These are phyloP conservation scores for Wickerhamiella galacta DNA, from an alignment of 805 yeast species.

Conservation along the genomic window DNA sequence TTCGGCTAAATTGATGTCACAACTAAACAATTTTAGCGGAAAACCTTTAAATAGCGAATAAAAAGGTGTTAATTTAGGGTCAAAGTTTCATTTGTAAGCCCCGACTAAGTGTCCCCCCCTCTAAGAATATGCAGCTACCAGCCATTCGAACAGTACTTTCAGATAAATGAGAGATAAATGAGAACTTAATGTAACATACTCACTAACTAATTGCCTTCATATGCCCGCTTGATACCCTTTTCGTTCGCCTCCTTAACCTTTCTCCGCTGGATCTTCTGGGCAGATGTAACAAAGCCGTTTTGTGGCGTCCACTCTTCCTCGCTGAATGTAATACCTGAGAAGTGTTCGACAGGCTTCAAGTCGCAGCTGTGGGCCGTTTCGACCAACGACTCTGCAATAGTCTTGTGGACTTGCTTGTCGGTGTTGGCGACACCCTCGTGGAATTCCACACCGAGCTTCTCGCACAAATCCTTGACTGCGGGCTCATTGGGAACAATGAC, in stretches of 20 bases:
- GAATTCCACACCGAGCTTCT: conserved; percentile 29
- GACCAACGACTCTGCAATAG: conserved; percentile 41
- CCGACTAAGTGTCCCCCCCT: no score
- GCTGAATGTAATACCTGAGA: conserved; percentile 59
- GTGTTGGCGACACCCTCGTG: conserved; percentile 31
- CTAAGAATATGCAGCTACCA: no score
- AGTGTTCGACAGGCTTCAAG: conserved; percentile 67
- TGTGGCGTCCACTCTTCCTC: conserved; percentile 98
- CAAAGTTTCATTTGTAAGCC: no score
- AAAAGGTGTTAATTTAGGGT: no score
- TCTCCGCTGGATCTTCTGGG: conserved; percentile 90
- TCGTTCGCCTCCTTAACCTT: conserved; percentile 60
- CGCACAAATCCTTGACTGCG: conserved; percentile 43
- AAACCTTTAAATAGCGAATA: no score
- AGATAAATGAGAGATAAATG: no score
- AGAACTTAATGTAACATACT: neutral
- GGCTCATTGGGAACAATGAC: conserved; percentile 69
- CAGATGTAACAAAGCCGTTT: conserved; percentile 83
- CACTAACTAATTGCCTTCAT: conserved; percentile 21
- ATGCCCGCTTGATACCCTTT: conserved; percentile 51
- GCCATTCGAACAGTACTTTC: no score
- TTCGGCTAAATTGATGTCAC: no score
- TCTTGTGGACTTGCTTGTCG: conserved; percentile 38
- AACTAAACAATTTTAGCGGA: no score
- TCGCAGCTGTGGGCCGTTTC: conserved; percentile 71